phyloP scores from a whole-genome alignment of 2,329 filamentous ascomycete species.

The Exophiala phaeomuriformis region DNA sequence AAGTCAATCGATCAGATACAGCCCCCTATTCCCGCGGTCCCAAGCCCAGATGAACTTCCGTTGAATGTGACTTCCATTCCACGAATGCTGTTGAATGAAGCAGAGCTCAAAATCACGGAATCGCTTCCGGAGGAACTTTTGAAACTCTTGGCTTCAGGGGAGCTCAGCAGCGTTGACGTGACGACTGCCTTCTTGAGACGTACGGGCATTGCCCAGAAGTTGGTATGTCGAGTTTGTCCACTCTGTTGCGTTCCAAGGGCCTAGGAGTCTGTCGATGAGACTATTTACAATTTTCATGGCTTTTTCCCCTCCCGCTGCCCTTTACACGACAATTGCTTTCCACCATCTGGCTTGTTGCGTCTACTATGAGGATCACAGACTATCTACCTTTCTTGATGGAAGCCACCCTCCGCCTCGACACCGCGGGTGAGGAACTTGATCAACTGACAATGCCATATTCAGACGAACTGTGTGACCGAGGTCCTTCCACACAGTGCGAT shows the following conservation, averaged over 20 bases:
- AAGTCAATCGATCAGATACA: conserved; percentile 23
- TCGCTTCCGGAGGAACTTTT: conserved; percentile 39
- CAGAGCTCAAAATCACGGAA: conserved; percentile 47
- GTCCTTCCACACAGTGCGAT: conserved; percentile 47
- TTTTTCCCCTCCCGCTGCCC: not conserved
- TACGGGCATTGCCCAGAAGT: conserved; percentile 42
- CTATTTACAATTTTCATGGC: too few relatives aligned
- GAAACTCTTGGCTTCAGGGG: conserved; percentile 38
- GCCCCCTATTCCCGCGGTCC: conserved; percentile 18
- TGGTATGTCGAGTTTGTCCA: conserved; percentile 2
- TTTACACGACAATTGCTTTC: not conserved
- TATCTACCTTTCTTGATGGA: too few relatives aligned
- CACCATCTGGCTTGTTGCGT: not conserved
- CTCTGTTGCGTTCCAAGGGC: too few relatives aligned
- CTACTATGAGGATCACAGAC: not conserved
- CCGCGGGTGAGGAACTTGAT: not conserved
- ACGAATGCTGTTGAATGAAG: conserved; percentile 38
- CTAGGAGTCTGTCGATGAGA: too few relatives aligned
- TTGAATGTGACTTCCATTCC: conserved; percentile 40
- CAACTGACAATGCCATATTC: not conserved
- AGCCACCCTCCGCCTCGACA: too few relatives aligned
- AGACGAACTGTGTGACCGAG: conserved; percentile 42
- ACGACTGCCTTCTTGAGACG: conserved; percentile 46
- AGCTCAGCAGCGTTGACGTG: conserved; percentile 34
- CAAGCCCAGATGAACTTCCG: conserved; percentile 12